Conservation (phyloP, 768 basidiomycete species). For the Tricholoma matsutake region DNA sequence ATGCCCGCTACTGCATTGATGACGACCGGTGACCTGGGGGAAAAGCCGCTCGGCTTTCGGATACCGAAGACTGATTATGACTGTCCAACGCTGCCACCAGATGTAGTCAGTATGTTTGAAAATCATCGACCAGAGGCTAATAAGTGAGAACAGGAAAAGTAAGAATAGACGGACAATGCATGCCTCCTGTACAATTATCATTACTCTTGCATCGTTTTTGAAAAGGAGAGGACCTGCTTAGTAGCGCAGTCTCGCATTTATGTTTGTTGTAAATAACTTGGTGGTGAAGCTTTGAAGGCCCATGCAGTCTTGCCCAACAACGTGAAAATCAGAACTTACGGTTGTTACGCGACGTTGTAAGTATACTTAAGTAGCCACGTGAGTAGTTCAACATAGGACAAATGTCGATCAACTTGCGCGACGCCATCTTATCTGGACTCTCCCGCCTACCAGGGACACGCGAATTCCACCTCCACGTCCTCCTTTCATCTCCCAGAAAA, state of each 20-base stretch:
- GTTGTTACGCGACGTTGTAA: too few species aligned
- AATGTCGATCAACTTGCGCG: constrained; percentile 45
- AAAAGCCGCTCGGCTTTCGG: constrained; percentile 29
- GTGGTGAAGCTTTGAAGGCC: too few species aligned
- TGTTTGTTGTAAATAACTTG: too few species aligned
- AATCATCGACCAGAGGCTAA: neutral
- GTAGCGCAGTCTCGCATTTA: too few species aligned
- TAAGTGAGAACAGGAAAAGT: neutral
- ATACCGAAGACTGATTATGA: constrained; percentile 32
- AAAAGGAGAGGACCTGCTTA: neutral
- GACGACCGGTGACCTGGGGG: neutral
- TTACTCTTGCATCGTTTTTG: neutral
- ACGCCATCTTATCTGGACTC: constrained; percentile 58
- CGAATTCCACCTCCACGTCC: constrained; percentile 71
- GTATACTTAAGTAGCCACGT: too few species aligned
- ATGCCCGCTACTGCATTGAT: constrained; percentile 23
- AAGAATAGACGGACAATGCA: neutral
- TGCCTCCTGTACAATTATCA: neutral
- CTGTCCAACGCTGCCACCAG: constrained; percentile 10
- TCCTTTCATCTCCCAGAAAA: constrained; percentile 67
- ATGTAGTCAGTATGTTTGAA: neutral
- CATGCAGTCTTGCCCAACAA: too few species aligned
- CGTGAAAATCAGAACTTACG: too few species aligned
- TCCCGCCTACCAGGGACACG: constrained; percentile 60
- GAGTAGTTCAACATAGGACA: neutral